Evolutionary conservation across 768 basidiomycete species (phyloP).

Genomic region (Boletellus emodensis): DNA sequence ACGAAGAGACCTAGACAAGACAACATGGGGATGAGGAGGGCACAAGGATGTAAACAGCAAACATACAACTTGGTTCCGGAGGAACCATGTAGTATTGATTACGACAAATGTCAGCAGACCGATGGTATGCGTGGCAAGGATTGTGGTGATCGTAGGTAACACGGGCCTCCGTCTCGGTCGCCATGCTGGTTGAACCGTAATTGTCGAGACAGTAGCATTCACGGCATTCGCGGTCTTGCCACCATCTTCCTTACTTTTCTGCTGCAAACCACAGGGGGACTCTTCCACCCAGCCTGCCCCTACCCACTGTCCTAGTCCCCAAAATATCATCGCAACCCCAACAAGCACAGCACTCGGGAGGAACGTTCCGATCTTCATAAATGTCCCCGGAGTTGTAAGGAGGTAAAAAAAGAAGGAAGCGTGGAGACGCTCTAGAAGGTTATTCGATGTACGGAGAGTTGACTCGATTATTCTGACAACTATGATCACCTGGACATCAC

Average conservation of each 20-base stretch:
- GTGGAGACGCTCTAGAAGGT: slow-evolving; percentile 92
- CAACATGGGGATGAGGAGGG: slow-evolving; percentile 15
- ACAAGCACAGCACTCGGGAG: slow-evolving; percentile 84
- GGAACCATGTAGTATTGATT: slow-evolving; percentile 45
- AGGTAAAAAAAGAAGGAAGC: slow-evolving; percentile 98
- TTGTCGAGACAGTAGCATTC: background rate
- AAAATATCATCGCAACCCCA: slow-evolving; percentile 81
- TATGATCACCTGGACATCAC: background rate
- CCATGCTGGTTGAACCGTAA: slow-evolving; percentile 1
- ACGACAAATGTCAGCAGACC: slow-evolving; percentile 51
- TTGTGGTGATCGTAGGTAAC: slow-evolving; percentile 47
- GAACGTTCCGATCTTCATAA: slow-evolving; percentile 88
- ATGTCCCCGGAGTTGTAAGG: slow-evolving; percentile 46
- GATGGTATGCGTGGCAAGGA: slow-evolving; percentile 51
- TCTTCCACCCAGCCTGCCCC: slow-evolving; percentile 52
- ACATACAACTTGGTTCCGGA: slow-evolving; percentile 40
- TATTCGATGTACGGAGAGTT: slow-evolving; percentile 84
- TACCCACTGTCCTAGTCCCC: slow-evolving; percentile 73
- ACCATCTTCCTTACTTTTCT: slow-evolving; percentile 3
- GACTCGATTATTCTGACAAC: slow-evolving; percentile 73
- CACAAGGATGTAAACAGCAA: background rate
- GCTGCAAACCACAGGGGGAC: background rate
- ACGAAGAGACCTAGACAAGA: slow-evolving; percentile 28
- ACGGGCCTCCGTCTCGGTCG: slow-evolving; percentile 48
- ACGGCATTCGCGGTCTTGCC: slow-evolving; percentile 7